A percentile compares a stretch with the other conserved stretches of the same genome.
These are phyloP conservation scores for Coemansia furcata DNA, from an alignment of 192 early-diverging fungal genomes.

Conservation along the genomic window DNA sequence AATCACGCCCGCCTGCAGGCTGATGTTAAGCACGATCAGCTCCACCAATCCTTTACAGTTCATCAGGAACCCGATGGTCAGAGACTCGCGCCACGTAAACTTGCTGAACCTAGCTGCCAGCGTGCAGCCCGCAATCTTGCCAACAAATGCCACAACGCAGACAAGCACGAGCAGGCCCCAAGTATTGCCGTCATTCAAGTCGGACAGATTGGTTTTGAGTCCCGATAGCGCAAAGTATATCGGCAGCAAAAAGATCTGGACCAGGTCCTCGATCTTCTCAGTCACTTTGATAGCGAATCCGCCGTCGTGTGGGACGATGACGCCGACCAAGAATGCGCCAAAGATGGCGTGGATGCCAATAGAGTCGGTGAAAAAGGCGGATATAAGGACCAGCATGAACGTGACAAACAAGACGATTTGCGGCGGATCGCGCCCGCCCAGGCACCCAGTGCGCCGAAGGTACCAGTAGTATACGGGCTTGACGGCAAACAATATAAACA, in stretches of 20 bases:
- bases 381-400: slow-evolving; percentile 67
- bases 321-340: slow-evolving; percentile 85
- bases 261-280: slow-evolving; percentile 90
- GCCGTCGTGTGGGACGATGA: slow-evolving; percentile 84
- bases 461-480: slow-evolving; percentile 58
- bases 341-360: slow-evolving; percentile 94
- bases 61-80: slow-evolving; percentile 87
- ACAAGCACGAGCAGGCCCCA: slow-evolving; percentile 82
- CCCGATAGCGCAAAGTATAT: slow-evolving; percentile 94
- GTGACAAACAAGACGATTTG: slow-evolving; percentile 66
- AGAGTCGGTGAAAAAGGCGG: slow-evolving; percentile 78
- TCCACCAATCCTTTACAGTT: slow-evolving; percentile 96
- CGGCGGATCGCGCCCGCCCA: slow-evolving; percentile 35
- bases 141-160: slow-evolving; percentile 72
- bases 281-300: slow-evolving; percentile 85
- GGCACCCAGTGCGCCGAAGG: slow-evolving; percentile 34
- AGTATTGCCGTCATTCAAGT: slow-evolving; percentile 64
- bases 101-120: slow-evolving; percentile 64
- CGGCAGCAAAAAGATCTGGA: slow-evolving; percentile 83
- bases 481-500: slow-evolving; percentile 68
- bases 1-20: slow-evolving; percentile 80
- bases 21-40: slow-evolving; percentile 94
- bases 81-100: slow-evolving; percentile 79
- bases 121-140: slow-evolving; percentile 84
- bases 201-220: slow-evolving; percentile 80